Conservation (phyloP, 192 early-diverging fungal species). For the Backusella liffmaniae region DNA sequence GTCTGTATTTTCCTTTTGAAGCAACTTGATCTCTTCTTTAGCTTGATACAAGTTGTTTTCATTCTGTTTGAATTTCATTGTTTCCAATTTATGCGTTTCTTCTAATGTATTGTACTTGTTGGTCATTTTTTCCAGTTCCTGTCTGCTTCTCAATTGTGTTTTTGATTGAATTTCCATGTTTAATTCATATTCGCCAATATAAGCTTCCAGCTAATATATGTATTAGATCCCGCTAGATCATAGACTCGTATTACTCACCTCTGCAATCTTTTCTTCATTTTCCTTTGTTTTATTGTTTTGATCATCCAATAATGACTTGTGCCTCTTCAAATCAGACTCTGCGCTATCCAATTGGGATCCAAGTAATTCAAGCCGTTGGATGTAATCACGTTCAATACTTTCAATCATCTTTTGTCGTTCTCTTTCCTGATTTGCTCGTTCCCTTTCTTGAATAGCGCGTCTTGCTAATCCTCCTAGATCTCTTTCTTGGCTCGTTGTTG, state of each 20-base stretch:
- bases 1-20: neutral
- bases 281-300: neutral
- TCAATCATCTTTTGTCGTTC: neutral
- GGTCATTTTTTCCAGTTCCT: neutral
- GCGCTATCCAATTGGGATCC: neutral
- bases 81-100: neutral
- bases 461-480: neutral
- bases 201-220: neutral
- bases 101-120: neutral
- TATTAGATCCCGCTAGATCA: too few relatives aligned
- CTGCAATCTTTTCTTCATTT: neutral
- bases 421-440: neutral
- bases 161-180: neutral
- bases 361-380: neutral
- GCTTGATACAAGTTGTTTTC: neutral
- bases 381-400: neutral
- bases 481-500: neutral
- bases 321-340: neutral
- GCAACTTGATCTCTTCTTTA: neutral
- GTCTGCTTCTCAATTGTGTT: neutral
- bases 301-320: neutral
- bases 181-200: constrained; percentile 1
- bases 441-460: neutral
- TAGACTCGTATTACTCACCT: neutral
- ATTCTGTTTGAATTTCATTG: neutral